Conservation (phyloP, 148 eudicot species). For the Arbutus unedo region DNA sequence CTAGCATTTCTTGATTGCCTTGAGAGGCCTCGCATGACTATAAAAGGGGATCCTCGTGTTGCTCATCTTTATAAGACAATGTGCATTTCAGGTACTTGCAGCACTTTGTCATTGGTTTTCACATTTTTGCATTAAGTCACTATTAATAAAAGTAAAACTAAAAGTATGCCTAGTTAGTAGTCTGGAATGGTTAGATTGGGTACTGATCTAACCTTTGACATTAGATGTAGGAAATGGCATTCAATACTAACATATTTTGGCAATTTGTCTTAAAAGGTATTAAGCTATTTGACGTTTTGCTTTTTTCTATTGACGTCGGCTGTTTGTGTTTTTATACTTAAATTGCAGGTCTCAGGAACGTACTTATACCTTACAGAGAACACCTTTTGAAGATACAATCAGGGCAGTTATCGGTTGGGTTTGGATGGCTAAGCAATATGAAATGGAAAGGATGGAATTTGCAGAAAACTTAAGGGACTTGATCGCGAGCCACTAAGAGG, state of each 20-base stretch:
- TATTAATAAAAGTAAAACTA: no score
- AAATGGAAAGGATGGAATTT: constrained; percentile 61
- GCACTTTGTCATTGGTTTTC: not conserved
- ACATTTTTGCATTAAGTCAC: no score
- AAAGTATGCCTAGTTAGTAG: no score
- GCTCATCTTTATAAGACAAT: constrained; percentile 73
- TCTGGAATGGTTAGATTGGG: not conserved
- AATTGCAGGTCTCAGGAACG: constrained; percentile 71
- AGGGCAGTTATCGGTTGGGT: constrained; percentile 41
- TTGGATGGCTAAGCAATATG: constrained; percentile 74
- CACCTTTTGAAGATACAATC: constrained; percentile 66
- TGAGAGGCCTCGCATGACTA: constrained; percentile 69
- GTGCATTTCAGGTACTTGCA: constrained; percentile 76
- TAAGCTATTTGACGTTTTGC: not conserved
- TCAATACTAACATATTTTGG: not conserved
- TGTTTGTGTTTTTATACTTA: not conserved
- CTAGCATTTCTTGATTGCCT: constrained; percentile 90
- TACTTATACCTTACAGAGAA: constrained; percentile 85
- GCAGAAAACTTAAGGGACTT: constrained; percentile 14
- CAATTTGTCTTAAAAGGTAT: not conserved
- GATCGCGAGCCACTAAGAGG: not conserved
- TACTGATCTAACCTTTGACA: not conserved
- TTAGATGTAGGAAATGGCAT: not conserved
- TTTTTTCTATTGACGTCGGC: not conserved
- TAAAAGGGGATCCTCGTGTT: constrained; percentile 62